Evolutionary conservation across 1,284 basidiomycete genomes (phyloP), one percentile per base, ranked within the genome.

Genomic region (Earliella scabrosa): DNA sequence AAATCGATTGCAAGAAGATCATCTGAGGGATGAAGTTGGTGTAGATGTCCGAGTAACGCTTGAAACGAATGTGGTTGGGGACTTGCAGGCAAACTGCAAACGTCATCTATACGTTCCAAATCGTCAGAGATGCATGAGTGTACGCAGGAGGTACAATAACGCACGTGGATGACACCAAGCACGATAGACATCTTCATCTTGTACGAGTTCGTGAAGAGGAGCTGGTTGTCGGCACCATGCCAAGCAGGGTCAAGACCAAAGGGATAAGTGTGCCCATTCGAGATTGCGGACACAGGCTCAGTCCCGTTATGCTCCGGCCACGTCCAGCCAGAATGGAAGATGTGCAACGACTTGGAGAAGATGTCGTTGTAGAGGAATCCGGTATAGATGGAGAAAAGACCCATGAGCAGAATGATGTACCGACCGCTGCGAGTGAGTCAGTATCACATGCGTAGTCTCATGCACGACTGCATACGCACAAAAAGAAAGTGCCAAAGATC

Each of bases 121-220:
- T 13, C 21, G 50, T 53, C 1, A 52, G 52, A 45, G 38, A n/a
- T n/a, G n/a, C n/a, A n/a, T n/a, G n/a, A n/a, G n/a, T n/a, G n/a
- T n/a, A n/a, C n/a, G n/a, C n/a, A 16, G 50, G 18, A 45, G 47
- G 50, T 20, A 16, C 40, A 58, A 58, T 44, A 24, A 79, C 91
- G 60, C 75, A 97, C 95, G 74, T 99, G 97, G 64, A 93, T 91
- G 63, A 99, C 97, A 75, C 97, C 97, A 56, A 99, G 78, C 52
- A 99, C 87, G 70, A 99, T 91, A 16, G 95, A 94, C 95, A 99
- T 96, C 81, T 99, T 99, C 97, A 99, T 99, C 88, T 99, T 99
- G 82, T 97, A 96, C 53, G 96, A 98, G 75, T 99, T 99, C 61
- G 92, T 93, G 74, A 99, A 99, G 53, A 98, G 88, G 56, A 99